phyloP scores from a whole-genome alignment of 1,139 yeast genomes.

The Hyphopichia burtonii region DNA sequence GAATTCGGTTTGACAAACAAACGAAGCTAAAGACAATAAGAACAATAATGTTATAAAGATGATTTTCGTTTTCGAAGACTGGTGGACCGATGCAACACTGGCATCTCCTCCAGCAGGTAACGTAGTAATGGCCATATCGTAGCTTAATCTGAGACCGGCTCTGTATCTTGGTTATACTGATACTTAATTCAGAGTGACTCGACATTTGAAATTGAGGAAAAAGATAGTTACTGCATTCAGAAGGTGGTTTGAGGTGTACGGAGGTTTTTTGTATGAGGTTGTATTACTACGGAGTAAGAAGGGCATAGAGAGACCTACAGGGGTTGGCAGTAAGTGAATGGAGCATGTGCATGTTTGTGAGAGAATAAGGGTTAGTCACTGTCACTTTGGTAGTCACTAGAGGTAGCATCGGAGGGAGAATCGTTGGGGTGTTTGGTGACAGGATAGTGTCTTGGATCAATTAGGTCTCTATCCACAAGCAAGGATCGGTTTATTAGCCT shows the following conservation, averaged over 20 bases:
- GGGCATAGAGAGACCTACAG: too few species aligned
- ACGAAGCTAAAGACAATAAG: conserved; percentile 57
- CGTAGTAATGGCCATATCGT: conserved; percentile 14
- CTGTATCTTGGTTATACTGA: too few species aligned
- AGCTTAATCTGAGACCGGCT: neutral
- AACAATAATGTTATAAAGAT: conserved; percentile 58
- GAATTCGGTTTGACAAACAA: conserved; percentile 77
- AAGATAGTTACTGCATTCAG: too few species aligned
- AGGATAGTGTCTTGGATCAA: conserved; percentile 38
- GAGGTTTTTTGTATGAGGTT: too few species aligned
- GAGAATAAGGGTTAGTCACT: too few species aligned
- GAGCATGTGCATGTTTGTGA: too few species aligned
- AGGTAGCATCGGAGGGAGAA: conserved; percentile 4
- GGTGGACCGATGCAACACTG: conserved; percentile 6
- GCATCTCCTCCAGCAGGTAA: conserved; percentile 10
- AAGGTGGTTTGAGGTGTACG: too few species aligned
- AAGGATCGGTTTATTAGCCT: conserved; percentile 41
- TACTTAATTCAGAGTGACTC: too few species aligned
- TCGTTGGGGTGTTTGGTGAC: conserved; percentile 7
- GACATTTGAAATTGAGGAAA: too few species aligned
- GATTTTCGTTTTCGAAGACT: conserved; percentile 38
- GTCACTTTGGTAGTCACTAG: conserved; percentile 21
- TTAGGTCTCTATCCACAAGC: conserved; percentile 38
- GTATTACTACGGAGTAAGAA: too few species aligned
- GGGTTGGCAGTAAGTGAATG: too few species aligned